Evolutionary conservation across 2,329 filamentous ascomycete genomes (phyloP).

Genomic region (Fusarium tanahbumbuense): DNA sequence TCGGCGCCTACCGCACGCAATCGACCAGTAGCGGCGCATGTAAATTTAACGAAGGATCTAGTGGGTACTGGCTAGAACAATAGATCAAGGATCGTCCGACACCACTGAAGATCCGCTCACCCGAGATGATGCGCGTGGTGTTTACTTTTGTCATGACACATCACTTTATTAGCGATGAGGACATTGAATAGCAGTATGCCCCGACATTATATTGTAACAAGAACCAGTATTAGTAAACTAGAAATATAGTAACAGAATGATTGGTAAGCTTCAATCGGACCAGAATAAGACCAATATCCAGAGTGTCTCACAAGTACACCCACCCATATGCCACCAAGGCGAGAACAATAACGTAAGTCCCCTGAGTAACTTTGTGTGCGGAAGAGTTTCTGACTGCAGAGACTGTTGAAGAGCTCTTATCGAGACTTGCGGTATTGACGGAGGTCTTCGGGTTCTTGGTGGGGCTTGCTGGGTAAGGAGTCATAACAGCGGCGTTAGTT

Average conservation of each 20-base stretch:
- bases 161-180: neutral
- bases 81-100: neutral
- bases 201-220: neutral
- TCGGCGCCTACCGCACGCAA: too few species aligned
- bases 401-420: neutral
- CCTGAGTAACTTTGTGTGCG: neutral
- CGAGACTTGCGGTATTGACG: neutral
- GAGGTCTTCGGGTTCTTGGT: neutral
- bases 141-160: neutral
- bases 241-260: neutral
- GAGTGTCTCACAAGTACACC: neutral
- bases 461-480: neutral
- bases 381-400: neutral
- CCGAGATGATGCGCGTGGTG: neutral
- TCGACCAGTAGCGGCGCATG: too few species aligned
- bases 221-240: neutral
- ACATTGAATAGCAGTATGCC: neutral
- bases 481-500: neutral
- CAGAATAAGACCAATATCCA: neutral
- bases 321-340: neutral
- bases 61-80: neutral
- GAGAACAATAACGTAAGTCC: neutral
- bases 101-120: neutral
- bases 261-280: neutral
- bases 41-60: neutral